phyloP scores from a whole-genome alignment of 2,329 filamentous ascomycete species.

The Pyrenophora graminea region DNA sequence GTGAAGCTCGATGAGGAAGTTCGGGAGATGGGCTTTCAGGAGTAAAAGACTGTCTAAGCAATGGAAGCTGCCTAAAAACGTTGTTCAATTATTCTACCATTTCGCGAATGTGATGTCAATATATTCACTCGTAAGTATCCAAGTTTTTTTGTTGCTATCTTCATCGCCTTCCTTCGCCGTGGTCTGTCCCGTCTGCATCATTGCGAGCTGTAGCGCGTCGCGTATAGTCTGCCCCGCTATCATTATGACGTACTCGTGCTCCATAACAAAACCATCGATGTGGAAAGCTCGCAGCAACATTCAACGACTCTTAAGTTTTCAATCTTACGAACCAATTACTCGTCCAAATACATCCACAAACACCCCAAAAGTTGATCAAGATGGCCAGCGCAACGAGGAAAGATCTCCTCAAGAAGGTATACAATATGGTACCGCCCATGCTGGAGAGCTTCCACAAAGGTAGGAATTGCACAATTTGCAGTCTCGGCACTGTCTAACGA shows the following conservation, averaged over 20 bases:
- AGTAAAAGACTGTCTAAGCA: slow-evolving; percentile 17
- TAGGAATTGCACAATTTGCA: slow-evolving; percentile 39
- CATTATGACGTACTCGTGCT: slow-evolving; percentile 26
- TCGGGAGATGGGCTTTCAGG: neutral
- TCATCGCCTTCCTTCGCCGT: neutral
- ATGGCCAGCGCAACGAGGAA: slow-evolving; percentile 66
- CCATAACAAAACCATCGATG: slow-evolving; percentile 16
- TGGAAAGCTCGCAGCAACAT: slow-evolving; percentile 9
- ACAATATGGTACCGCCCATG: slow-evolving; percentile 92
- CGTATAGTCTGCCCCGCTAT: slow-evolving; percentile 23
- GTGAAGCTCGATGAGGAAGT: slow-evolving; percentile 1
- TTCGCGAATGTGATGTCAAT: neutral
- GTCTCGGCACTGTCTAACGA: slow-evolving; percentile 16
- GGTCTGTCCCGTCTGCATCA: slow-evolving; percentile 2
- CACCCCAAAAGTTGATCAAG: slow-evolving; percentile 8
- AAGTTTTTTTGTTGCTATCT: neutral
- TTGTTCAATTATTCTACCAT: neutral
- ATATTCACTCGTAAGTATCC: no score
- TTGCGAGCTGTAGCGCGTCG: slow-evolving; percentile 21
- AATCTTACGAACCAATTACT: neutral
- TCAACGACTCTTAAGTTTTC: slow-evolving; percentile 2
- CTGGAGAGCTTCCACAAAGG: slow-evolving; percentile 96
- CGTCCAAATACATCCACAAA: neutral
- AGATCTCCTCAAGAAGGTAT: slow-evolving; percentile 77
- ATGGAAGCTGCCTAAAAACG: slow-evolving; percentile 2